Percentiles rank a stretch among this genome's conserved stretches.
Conservation (phyloP, 768 basidiomycete species). For the Calocera viscosa region DNA sequence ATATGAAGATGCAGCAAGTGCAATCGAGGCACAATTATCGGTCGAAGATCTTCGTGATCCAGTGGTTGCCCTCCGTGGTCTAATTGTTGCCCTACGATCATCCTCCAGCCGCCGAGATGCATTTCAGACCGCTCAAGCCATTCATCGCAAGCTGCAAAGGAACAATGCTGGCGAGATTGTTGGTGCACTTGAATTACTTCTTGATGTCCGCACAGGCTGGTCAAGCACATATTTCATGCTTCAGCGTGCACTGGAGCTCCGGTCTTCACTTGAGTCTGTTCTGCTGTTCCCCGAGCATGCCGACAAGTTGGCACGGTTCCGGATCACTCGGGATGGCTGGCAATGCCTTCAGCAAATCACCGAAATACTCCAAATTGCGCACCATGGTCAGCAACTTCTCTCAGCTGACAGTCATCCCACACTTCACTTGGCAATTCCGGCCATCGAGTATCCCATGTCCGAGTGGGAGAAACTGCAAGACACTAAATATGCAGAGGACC, state of each 20-base stretch:
- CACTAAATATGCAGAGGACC: not conserved
- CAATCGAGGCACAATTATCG: no score
- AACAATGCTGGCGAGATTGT: no score
- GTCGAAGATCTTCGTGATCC: no score
- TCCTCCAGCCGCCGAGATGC: no score
- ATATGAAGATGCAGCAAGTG: no score
- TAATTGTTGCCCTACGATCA: no score
- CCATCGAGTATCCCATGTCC: not conserved
- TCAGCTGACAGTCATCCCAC: not conserved
- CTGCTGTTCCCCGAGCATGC: not conserved
- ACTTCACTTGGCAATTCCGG: not conserved
- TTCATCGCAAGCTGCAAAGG: no score
- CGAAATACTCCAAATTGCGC: not conserved
- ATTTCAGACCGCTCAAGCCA: no score
- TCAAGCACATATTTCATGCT: conserved; percentile 1
- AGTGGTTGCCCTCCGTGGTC: no score
- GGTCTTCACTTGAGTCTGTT: not conserved
- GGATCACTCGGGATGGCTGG: not conserved
- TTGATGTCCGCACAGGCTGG: not conserved
- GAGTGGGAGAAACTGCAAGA: not conserved
- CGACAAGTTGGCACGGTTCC: not conserved
- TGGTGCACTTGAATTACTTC: no score
- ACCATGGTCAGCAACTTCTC: not conserved
- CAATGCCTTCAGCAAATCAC: not conserved
- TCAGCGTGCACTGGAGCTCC: not conserved